Conservation (phyloP, 2,329 filamentous ascomycete genomes). For the Thielaviopsis cerberus region DNA sequence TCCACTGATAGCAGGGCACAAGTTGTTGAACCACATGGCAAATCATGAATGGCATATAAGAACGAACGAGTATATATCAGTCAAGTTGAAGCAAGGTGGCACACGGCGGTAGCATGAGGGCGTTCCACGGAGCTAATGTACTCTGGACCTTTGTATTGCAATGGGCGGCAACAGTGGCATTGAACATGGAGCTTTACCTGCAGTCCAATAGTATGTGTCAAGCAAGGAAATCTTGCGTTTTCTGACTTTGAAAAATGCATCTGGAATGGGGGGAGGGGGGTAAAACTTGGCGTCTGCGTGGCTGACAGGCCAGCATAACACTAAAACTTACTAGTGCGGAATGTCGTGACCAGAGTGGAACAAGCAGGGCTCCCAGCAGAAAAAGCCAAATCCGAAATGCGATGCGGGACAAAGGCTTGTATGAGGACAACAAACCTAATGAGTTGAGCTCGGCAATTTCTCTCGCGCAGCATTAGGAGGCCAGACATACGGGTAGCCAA, state of each 20-base stretch:
- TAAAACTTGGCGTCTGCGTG: background rate
- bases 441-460: too few relatives aligned
- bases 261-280: background rate
- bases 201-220: background rate
- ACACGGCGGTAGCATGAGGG: background rate
- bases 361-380: too few relatives aligned
- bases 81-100: background rate
- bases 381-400: background rate
- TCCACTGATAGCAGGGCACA: background rate
- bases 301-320: background rate
- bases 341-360: background rate
- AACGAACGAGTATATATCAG: too few relatives aligned
- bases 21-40: background rate
- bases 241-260: background rate
- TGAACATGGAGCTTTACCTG: background rate
- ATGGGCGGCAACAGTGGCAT: background rate
- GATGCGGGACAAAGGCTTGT: background rate
- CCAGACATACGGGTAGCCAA: too few relatives aligned
- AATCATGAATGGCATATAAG: background rate
- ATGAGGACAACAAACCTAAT: too few relatives aligned
- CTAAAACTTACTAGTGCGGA: background rate
- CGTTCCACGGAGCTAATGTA: background rate
- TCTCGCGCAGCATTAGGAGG: too few relatives aligned
- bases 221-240: background rate
- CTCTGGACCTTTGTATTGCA: background rate